Base-by-base conservation (phyloP, 129 eudicot genomes). In the Mikania micrantha region DNA sequence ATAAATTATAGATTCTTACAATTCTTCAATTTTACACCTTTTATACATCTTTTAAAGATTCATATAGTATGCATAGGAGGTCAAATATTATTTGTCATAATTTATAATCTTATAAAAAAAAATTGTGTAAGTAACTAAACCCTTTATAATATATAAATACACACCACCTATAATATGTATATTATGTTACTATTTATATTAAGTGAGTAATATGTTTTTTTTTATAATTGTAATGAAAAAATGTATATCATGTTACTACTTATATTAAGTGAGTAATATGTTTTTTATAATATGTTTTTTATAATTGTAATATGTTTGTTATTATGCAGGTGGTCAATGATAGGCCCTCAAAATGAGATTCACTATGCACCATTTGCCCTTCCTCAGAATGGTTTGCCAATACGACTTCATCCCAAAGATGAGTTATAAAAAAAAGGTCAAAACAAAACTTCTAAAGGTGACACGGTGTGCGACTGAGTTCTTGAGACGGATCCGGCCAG, bases 281-380 rank as follows among this genome's bases (percentile, higher is more conserved):
- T 12, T 1, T 52, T 22, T 7, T 15, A n/a, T n/a, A n/a, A n/a
- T n/a, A n/a, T n/a, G n/a, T n/a, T n/a, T n/a, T n/a, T 10, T 13
- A 16, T 4, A 71, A 17, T 60, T 49, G 0, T 52, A 70, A 19
- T 27, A 13, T 8, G 24, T 39, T 42, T 71, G 13, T 50, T 60
- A 64, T 76, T 29, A 29, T 61, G 79, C 90, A 92, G 98, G 69
- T 92, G 96, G 96, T 84, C 95, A 71, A 62, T 86, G 83, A 58
- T 88, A 79, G 98, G 87, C 81, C 98, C 96, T 78, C 95, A 92
- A 22, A 86, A 87, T 74, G 98, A 83, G 47, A 86, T 92, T 19
- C 95, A 88, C 53, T 92, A 92, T 67, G 98, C 91, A 10, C 98
- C 98, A 39, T 92, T 92, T 75, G 91, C 98, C 17, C 98, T 92